Conservation (phyloP, 2,329 filamentous ascomycete genomes). For the Neophaeococcomyces mojaviensis region DNA sequence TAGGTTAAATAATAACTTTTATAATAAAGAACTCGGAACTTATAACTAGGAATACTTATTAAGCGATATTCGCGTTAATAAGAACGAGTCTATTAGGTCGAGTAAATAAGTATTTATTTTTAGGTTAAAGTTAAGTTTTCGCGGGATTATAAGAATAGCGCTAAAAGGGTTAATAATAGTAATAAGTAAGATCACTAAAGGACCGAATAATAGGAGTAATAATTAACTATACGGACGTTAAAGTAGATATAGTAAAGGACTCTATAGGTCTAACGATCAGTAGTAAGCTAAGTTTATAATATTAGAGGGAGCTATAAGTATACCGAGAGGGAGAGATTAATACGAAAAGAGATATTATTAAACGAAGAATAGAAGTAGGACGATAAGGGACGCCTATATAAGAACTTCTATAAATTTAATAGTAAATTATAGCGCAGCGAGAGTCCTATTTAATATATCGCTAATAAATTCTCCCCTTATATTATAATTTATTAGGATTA, state of each 20-base stretch:
- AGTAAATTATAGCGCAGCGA: slow-evolving; percentile 11
- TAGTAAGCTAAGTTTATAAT: slow-evolving; percentile 6
- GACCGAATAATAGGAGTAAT: neutral
- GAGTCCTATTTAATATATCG: neutral
- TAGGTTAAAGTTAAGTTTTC: neutral
- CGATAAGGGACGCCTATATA: slow-evolving; percentile 12
- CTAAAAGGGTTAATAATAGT: slow-evolving; percentile 9
- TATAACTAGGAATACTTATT: too few species aligned
- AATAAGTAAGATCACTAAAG: slow-evolving; percentile 2
- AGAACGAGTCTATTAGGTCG: neutral
- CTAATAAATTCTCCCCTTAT: too few species aligned
- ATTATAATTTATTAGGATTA: too few species aligned
- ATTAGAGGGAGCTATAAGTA: slow-evolving; percentile 7
- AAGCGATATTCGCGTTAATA: too few species aligned
- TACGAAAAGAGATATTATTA: neutral
- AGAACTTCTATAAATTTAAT: slow-evolving; percentile 12
- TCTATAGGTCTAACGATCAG: slow-evolving; percentile 12
- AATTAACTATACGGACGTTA: neutral
- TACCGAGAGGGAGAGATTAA: slow-evolving; percentile 3
- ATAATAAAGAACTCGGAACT: too few species aligned
- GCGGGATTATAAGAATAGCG: slow-evolving; percentile 10
- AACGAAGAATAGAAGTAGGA: slow-evolving; percentile 3
- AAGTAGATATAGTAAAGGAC: slow-evolving; percentile 3
- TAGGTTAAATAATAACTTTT: too few species aligned
- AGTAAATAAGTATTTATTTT: neutral